Evolutionary conservation across 1,139 yeast genomes (phyloP), one percentile per base, ranked within the genome.

Genomic region (Debaryomyces singareniensis): DNA sequence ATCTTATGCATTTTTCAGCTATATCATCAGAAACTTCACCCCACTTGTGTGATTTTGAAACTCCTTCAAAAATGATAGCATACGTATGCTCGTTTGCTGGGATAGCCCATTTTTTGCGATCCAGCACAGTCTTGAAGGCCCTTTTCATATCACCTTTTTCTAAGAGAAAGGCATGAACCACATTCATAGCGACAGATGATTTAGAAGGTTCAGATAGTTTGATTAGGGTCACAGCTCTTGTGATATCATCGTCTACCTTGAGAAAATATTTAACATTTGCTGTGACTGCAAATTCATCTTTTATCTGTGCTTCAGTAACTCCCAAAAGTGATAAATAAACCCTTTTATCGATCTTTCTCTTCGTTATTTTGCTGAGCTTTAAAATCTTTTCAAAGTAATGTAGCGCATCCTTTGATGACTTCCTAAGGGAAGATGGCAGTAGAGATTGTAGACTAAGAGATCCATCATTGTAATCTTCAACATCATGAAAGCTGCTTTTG

Each of bases 151-250:
- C 66, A 3, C 59, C 62, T 5, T 57, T 51, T 5, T 53, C 51
- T 9, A 78, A 50, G 21, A 66, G 56, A 59, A 73, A 68, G 36
- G 68, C 65, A 45, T 75, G 49, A 1, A 82, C 62, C 11, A 68
- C 61, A 38, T 82, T 82, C 75, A 75, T 69, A 1, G 75, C 83
- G 16, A 76, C 83, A 0, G 63, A 46, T 6, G 84, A 84, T 20
- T 66, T 58, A 0, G 38, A 31, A 5, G 43, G 34, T 5, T 56
- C 43, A 1, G 83, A 77, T 16, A 78, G 38, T 29, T 65, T 61
- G 5, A 75, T 67, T 15, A 79, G 51, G 36, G 62, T 61, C 11
- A 68, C 40, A 0, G 91, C 89, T 35, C 82, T 67, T 20, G 58
- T 61, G 0, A 61, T 39, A 30, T 54, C 52, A 2, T 69, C 69